phyloP scores from a whole-genome alignment of 2,329 filamentous ascomycete species.

The Scedosporium minutisporum region DNA sequence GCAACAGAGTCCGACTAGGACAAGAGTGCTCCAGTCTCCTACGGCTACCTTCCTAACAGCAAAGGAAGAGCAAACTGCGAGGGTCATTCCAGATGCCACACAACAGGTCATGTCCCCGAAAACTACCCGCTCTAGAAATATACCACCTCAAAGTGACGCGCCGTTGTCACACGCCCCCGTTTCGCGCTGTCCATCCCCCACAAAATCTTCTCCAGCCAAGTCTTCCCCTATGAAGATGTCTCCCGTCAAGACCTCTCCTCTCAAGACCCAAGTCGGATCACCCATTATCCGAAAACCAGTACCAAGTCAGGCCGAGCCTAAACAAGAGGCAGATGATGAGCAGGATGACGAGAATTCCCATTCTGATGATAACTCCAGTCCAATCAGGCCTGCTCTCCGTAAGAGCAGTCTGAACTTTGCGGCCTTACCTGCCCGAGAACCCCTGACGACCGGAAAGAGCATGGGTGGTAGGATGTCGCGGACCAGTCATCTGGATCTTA shows the following conservation, averaged over 20 bases:
- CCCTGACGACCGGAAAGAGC: slow-evolving; percentile 74
- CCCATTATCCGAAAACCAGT: slow-evolving; percentile 5
- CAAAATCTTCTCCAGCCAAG: slow-evolving; percentile 11
- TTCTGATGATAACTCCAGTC: slow-evolving; percentile 65
- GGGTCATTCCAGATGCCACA: slow-evolving; percentile 11
- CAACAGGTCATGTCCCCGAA: slow-evolving; percentile 7
- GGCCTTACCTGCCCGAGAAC: slow-evolving; percentile 82
- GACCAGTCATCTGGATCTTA: slow-evolving; percentile 67
- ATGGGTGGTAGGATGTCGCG: slow-evolving; percentile 63
- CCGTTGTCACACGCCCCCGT: slow-evolving; percentile 7
- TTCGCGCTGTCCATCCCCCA: slow-evolving; percentile 13
- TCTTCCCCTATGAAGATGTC: slow-evolving; percentile 16
- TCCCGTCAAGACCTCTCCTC: slow-evolving; percentile 7
- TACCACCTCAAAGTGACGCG: slow-evolving; percentile 2
- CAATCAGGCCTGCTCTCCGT: slow-evolving; percentile 65
- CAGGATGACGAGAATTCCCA: slow-evolving; percentile 46
- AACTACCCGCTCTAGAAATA: slow-evolving; percentile 11
- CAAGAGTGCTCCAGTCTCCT: slow-evolving; percentile 19
- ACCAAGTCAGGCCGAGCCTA: slow-evolving; percentile 9
- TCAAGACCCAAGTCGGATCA: slow-evolving; percentile 2
- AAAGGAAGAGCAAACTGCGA: slow-evolving; percentile 32
- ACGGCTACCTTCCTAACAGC: slow-evolving; percentile 32
- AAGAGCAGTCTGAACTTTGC: slow-evolving; percentile 96
- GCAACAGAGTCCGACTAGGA: slow-evolving; percentile 15
- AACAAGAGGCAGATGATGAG: slow-evolving; percentile 16